A percentile compares a stretch with the other conserved stretches of the same genome.
Evolutionary conservation across 805 yeast species (phyloP).

Genomic region (Myxozyma geophila): DNA sequence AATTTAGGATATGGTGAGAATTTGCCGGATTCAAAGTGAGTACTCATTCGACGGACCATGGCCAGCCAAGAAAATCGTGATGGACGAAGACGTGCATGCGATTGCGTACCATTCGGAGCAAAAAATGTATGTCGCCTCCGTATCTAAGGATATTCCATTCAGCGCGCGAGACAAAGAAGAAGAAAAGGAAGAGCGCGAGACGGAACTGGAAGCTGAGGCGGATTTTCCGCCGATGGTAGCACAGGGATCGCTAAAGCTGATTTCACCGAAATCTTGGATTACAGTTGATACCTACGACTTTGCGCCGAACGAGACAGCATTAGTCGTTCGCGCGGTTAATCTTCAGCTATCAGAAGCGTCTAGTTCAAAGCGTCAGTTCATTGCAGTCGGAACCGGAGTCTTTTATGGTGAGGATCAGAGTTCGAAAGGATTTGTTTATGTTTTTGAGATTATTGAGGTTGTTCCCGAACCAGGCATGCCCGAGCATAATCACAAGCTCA

Average conservation of each 20-base stretch:
- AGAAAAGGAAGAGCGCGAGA: conserved; percentile 70
- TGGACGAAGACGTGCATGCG: conserved; percentile 68
- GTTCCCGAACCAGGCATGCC: conserved; percentile 90
- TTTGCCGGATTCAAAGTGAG: conserved; percentile 48
- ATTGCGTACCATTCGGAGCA: conserved; percentile 72
- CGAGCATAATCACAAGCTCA: conserved; percentile 77
- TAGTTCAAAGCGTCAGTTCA: conserved; percentile 59
- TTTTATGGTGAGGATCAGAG: conserved; percentile 79
- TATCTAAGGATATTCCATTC: conserved; percentile 62
- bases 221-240: conserved; percentile 53
- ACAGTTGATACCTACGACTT: conserved; percentile 60
- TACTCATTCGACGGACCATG: conserved; percentile 61
- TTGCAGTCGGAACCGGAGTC: conserved; percentile 79
- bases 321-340: conserved; percentile 59
- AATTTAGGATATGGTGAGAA: conserved; percentile 34
- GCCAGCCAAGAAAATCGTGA: conserved; percentile 57
- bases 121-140: conserved; percentile 64
- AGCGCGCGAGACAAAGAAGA: conserved; percentile 55
- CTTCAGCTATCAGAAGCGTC: conserved; percentile 49
- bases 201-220: conserved; percentile 50
- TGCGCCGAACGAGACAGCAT: conserved; percentile 60
- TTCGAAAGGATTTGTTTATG: conserved; percentile 74
- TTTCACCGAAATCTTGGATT: conserved; percentile 78
- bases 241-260: conserved; percentile 63
- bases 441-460: conserved; percentile 76